These are phyloP conservation scores for Lentithecium fluviatile DNA, from an alignment of 495 filamentous ascomycete genomes.

Conservation along the genomic window DNA sequence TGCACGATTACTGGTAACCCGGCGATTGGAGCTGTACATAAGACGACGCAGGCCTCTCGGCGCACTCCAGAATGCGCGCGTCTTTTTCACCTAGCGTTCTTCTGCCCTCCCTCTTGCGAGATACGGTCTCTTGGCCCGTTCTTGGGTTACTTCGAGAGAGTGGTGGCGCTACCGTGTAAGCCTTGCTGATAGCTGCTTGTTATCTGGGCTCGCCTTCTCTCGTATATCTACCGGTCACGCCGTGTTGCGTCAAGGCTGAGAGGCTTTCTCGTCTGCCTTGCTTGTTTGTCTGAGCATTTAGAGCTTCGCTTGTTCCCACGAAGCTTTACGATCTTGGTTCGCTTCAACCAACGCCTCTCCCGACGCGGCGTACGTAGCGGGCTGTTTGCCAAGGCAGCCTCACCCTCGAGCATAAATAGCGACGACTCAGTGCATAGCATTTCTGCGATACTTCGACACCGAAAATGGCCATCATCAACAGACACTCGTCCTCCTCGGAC, in stretches of 20 bases:
- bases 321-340: not conserved
- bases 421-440: not conserved
- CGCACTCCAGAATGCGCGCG: not conserved
- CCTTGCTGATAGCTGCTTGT: constrained; percentile 7
- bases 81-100: not conserved
- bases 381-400: not conserved
- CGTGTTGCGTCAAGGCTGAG: not conserved
- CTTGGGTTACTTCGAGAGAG: constrained; percentile 18
- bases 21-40: constrained; percentile 27
- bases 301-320: not conserved
- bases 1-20: constrained; percentile 12
- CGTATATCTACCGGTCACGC: constrained; percentile 10
- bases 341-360: constrained; percentile 14
- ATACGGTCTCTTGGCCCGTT: constrained; percentile 2
- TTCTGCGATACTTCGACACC: not conserved
- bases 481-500: constrained; percentile 29
- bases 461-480: constrained; percentile 34
- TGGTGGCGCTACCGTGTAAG: constrained; percentile 18
- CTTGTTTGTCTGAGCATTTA: not conserved
- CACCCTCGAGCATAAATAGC: not conserved
- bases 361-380: constrained; percentile 18
- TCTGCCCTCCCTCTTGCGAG: not conserved
- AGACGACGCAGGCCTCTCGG: constrained; percentile 1
- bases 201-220: constrained; percentile 2
- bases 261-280: not conserved